Base-by-base conservation (phyloP, 805 yeast species). In the Lipomyces starkeyi region DNA sequence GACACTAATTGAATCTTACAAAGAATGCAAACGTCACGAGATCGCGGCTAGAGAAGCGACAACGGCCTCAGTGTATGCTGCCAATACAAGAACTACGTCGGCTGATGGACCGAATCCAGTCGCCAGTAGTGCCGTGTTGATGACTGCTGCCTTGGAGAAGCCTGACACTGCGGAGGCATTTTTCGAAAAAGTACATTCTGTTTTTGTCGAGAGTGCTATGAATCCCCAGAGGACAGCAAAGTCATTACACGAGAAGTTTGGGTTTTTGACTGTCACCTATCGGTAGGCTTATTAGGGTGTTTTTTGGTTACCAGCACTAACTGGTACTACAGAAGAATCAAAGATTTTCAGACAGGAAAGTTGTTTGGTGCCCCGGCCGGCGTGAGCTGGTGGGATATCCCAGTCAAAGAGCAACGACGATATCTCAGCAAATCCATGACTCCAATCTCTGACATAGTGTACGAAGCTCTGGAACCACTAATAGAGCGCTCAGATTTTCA, bases 161-260 rank as follows among this genome's bases (percentile, higher is more conserved):
- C 53, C 35, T 27, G 69, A 66, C 32, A 63, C 66, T 14, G 25
- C 64, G 20, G 69, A 66, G 32, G 62, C 55, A 2, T 22, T 66
- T 32, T 66, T 66, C 49, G 69, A 66, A n/a, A 22, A 66, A 11
- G 64, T 66, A 3, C 66, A 66, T 34, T 57, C 64, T 5, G 64
- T 55, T 53, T 66, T 66, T 43, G 55, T 66, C 7, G 47, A 35
- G 57, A 22, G 40, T 25, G 69, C 69, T 7, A 53, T 59, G 34
- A 66, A 66, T 43, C 58, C 64, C 7, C 61, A 66, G n/a, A 62
- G 69, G 47, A 66, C 69, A 20, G 60, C 69, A 43, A 66, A 66
- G 59, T 62, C 66, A 47, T 17, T 66, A 27, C 64, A 66, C 25
- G 69, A 66, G 47, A 66, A 66, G 40, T 66, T 66, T n/a, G 69